A percentile compares a stretch with the other conserved stretches of the same genome.
Conservation (phyloP, 192 early-diverging fungal genomes). For the Umbelopsis sp. region DNA sequence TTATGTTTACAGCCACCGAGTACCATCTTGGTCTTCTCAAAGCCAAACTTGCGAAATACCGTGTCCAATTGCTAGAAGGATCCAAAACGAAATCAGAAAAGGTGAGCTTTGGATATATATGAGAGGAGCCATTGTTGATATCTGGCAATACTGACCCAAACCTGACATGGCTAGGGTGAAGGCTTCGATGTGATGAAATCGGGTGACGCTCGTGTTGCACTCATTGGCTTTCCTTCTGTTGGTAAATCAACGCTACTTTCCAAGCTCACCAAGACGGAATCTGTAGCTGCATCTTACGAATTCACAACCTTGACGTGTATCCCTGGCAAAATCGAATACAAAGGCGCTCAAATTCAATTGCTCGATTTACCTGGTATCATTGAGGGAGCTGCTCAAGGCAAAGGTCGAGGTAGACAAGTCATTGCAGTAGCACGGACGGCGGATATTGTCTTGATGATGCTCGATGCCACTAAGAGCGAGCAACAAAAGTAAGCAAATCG, state of each 20-base stretch:
- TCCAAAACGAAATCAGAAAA: conserved; percentile 60
- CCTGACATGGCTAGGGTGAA: conserved; percentile 56
- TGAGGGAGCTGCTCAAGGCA: conserved; percentile 96
- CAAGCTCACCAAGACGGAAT: conserved; percentile 90
- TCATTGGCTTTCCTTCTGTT: conserved; percentile 98
- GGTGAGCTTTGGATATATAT: conserved; percentile 26
- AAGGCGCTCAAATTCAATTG: conserved; percentile 95
- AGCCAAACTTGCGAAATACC: conserved; percentile 89
- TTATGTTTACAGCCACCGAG: conserved; percentile 72
- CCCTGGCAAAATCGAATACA: conserved; percentile 93
- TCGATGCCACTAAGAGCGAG: conserved; percentile 92
- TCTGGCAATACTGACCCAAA: background rate
- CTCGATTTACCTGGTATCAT: conserved; percentile 99
- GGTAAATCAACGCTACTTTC: conserved; percentile 97
- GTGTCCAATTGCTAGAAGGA: conserved; percentile 76
- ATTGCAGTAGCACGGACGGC: conserved; percentile 97
- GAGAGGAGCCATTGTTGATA: no score
- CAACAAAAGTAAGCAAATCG: conserved; percentile 62
- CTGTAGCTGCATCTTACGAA: conserved; percentile 86
- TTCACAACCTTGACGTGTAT: conserved; percentile 98
- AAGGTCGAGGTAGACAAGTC: conserved; percentile 96
- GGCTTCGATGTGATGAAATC: conserved; percentile 99
- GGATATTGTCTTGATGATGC: conserved; percentile 97
- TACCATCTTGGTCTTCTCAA: conserved; percentile 98
- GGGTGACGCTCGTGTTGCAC: conserved; percentile 93